Evolutionary conservation across 345 rosid genomes (phyloP), one percentile per base, ranked within the genome.

Genomic region (Eutrema heterophyllum): DNA sequence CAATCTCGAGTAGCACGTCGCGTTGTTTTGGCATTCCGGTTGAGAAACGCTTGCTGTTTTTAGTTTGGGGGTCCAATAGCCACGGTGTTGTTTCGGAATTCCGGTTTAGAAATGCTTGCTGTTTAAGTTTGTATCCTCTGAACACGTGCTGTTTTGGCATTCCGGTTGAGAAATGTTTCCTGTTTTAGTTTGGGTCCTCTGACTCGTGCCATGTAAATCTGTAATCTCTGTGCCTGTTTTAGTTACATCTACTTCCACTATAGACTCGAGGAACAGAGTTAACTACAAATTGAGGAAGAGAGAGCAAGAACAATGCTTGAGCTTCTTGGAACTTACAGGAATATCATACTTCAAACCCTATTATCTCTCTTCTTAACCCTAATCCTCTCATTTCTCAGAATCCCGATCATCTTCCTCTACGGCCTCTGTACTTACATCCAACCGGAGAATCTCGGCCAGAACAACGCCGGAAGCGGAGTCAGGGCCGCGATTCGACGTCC

Each of bases 361-460:
- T 65, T 85, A 62, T 75, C 88, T 3, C 5, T 88, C 64, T 56
- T 72, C 5, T 83, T 91, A 51, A 36, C 84, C 33, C 43, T 91
- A 24, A 70, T 87, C 77, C 77, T 89, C 63, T 66, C 86, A 9
- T 84, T 84, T 74, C 81, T 94, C 77, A 84, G 68, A 61, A 45
- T 88, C 79, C 91, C 96, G 4, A 53, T 81, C 74, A 68, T 88
- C 27, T 82, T 91, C 83, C 87, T 94, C 68, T 81, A 73, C 61
- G 93, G 95, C 41, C 90, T 94, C 79, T 78, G 79, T 83, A 85
- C 94, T 39, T 93, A 93, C 74, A 80, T 94, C 85, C 98, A 88
- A 72, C 98, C 97, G 3, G 97, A 94, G n/a, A 82, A 85, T 76
- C 72, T 87, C 72, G 82, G 73, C 77, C 83, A 77, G 24, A 74